Percentiles rank a stretch among this genome's conserved stretches.
Evolutionary conservation across 2,329 filamentous ascomycete genomes (phyloP).

Genomic region (Ophiocordyceps camponoti-leonardi): DNA sequence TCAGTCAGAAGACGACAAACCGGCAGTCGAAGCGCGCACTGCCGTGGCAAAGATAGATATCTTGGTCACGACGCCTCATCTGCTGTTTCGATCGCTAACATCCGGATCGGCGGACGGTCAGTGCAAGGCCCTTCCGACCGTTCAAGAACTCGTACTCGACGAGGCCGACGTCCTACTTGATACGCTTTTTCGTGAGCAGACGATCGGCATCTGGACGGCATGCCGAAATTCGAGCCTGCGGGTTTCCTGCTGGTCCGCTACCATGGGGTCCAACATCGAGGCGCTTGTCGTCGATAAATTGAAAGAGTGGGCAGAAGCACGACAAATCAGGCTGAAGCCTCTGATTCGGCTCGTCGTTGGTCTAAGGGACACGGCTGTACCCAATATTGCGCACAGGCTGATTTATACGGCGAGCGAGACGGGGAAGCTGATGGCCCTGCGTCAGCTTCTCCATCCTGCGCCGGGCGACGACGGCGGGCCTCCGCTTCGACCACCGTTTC

Average conservation of each 20-base stretch:
- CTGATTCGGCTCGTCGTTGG: conserved; percentile 84
- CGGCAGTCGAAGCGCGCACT: conserved; percentile 11
- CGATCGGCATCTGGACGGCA: conserved; percentile 64
- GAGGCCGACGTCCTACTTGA: conserved; percentile 93
- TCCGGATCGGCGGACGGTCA: conserved; percentile 21
- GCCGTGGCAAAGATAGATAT: conserved; percentile 18
- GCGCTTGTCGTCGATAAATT: conserved; percentile 55
- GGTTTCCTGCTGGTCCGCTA: conserved; percentile 84
- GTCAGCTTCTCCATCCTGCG: conserved; percentile 71
- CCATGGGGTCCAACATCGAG: conserved; percentile 90
- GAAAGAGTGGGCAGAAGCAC: conserved; percentile 27
- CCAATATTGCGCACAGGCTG: conserved; percentile 78
- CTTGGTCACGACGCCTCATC: conserved; percentile 28
- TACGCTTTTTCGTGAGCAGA: conserved; percentile 78
- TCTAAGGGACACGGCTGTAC: conserved; percentile 86
- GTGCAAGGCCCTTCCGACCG: conserved; percentile 40
- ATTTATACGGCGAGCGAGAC: conserved; percentile 84
- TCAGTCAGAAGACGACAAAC: conserved; percentile 18
- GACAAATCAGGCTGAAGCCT: conserved; percentile 23
- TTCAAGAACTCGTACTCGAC: conserved; percentile 66
- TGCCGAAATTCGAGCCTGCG: conserved; percentile 55
- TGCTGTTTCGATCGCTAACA: conserved; percentile 58
- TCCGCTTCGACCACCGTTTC: conserved; percentile 65
- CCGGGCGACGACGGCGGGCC: conserved; percentile 36
- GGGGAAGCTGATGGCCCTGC: conserved; percentile 80